Conservation (phyloP, 495 filamentous ascomycete genomes). For the Tetracladium setigerum region DNA sequence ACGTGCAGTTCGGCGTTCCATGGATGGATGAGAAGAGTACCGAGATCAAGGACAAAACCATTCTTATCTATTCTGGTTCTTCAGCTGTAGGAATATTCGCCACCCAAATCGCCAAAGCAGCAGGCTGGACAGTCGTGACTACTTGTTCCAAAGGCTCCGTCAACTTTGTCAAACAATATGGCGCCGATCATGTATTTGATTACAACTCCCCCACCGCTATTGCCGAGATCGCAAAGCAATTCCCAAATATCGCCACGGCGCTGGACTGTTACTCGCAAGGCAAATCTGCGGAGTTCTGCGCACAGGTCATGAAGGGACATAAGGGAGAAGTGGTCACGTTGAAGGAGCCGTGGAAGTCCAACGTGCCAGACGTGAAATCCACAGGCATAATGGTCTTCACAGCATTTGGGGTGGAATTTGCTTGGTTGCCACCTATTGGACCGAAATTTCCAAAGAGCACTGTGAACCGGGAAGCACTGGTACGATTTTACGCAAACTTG, state of each 20-base stretch:
- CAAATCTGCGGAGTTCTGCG: constrained; percentile 1
- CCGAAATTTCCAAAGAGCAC: constrained; percentile 1
- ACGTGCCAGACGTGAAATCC: background rate
- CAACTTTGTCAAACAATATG: constrained; percentile 40
- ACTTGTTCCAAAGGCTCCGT: constrained; percentile 48
- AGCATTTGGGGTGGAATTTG: constrained; percentile 4
- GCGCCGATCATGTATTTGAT: constrained; percentile 51
- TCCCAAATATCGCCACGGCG: background rate
- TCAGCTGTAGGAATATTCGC: constrained; percentile 50
- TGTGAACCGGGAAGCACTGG: constrained; percentile 5
- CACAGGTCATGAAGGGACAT: background rate
- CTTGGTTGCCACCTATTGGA: constrained; percentile 6
- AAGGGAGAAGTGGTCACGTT: constrained; percentile 8
- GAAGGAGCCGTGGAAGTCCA: constrained; percentile 2
- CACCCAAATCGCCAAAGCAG: constrained; percentile 45
- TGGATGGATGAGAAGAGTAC: constrained; percentile 12
- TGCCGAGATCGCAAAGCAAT: constrained; percentile 1
- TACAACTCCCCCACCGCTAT: constrained; percentile 28
- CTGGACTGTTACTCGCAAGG: constrained; percentile 1
- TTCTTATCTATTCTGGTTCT: constrained; percentile 57
- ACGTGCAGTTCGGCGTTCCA: constrained; percentile 27
- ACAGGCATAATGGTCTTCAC: constrained; percentile 1
- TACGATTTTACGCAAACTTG: constrained; percentile 4
- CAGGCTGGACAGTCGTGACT: constrained; percentile 51
- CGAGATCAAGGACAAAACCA: constrained; percentile 15